Evolutionary conservation across 331 rosid species (phyloP).

Genomic region (Malus hybrid): DNA sequence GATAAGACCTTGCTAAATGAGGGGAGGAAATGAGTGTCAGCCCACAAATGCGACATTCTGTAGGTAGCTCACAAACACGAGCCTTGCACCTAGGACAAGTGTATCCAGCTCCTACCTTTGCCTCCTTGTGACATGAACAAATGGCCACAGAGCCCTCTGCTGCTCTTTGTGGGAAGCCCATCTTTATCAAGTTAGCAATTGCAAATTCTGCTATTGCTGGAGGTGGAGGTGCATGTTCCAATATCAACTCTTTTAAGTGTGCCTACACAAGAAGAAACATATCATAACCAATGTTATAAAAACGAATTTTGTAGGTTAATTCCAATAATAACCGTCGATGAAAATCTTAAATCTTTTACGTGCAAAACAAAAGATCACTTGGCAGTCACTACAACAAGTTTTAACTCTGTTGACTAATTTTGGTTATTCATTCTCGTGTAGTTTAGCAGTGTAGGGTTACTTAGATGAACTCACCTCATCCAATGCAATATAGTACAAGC

Average conservation of each 20-base stretch:
- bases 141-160: slow-evolving; percentile 90
- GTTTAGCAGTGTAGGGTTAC: neutral
- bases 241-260: slow-evolving; percentile 68
- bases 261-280: slow-evolving; percentile 12
- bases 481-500: slow-evolving; percentile 66
- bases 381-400: no score
- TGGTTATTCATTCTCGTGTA: no score
- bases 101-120: slow-evolving; percentile 85
- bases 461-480: slow-evolving; percentile 68
- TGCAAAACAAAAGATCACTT: neutral
- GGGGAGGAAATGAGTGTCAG: slow-evolving; percentile 97
- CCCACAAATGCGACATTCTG: slow-evolving; percentile 88
- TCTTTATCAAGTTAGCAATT: slow-evolving; percentile 72
- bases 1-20: slow-evolving; percentile 97
- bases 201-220: slow-evolving; percentile 98
- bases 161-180: slow-evolving; percentile 99
- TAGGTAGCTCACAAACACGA: slow-evolving; percentile 91
- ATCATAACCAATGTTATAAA: no score
- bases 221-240: slow-evolving; percentile 99
- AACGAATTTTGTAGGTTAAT: neutral
- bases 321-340: neutral
- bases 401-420: no score
- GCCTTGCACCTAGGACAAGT: slow-evolving; percentile 96
- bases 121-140: slow-evolving; percentile 89
- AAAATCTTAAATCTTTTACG: neutral